Conservation (phyloP, 148 eudicot species). For the Heliamphora exappendiculata region DNA sequence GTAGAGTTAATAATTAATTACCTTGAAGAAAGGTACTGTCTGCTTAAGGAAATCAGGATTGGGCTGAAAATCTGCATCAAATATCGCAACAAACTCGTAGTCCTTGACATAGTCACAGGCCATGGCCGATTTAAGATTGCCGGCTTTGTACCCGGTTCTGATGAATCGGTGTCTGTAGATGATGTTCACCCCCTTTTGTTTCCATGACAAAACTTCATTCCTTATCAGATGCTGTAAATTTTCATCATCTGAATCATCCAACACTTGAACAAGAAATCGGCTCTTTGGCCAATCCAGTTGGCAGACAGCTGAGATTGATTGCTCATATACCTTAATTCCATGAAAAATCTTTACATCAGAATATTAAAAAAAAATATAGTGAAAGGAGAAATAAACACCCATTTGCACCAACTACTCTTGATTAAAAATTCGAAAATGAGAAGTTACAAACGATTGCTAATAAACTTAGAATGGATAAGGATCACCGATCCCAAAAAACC, state of each 20-base stretch:
- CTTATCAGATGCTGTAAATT: slow-evolving; percentile 35
- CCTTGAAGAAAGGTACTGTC: slow-evolving; percentile 54
- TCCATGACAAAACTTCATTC: slow-evolving; percentile 46
- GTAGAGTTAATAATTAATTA: slow-evolving; percentile 12
- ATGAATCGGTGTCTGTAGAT: slow-evolving; percentile 54
- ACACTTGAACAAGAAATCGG: slow-evolving; percentile 42
- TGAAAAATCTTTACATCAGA: slow-evolving; percentile 12
- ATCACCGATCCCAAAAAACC: no score
- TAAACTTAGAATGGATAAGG: no score
- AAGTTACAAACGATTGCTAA: neutral
- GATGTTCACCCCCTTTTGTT: slow-evolving; percentile 51
- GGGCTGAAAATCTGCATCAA: slow-evolving; percentile 68
- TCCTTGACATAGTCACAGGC: slow-evolving; percentile 56
- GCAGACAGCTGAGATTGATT: slow-evolving; percentile 54
- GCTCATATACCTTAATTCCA: slow-evolving; percentile 42
- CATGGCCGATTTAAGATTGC: slow-evolving; percentile 69
- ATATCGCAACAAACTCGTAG: slow-evolving; percentile 56
- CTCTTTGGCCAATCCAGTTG: slow-evolving; percentile 62
- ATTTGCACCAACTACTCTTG: neutral
- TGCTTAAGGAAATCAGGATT: slow-evolving; percentile 52
- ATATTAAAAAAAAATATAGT: no score
- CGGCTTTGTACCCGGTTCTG: slow-evolving; percentile 65
- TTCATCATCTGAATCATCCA: slow-evolving; percentile 63
- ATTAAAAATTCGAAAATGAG: neutral
- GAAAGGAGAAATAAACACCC: neutral